Evolutionary conservation across 1,284 basidiomycete species (phyloP), one percentile per base, ranked within the genome.

Genomic region (Cryptococcus jaspeensis): DNA sequence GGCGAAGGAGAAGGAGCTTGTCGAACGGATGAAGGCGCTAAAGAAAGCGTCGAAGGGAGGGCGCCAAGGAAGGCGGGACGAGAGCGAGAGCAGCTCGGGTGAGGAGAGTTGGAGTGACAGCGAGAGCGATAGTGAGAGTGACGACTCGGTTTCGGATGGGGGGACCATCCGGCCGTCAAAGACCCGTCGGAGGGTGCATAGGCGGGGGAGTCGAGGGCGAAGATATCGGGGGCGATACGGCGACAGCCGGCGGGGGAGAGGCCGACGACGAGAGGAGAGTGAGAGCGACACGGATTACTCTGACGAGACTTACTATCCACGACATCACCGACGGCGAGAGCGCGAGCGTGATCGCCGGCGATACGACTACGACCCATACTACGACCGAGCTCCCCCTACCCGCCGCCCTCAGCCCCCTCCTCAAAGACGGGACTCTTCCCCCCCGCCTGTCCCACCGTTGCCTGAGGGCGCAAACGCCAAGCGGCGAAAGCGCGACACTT

Each of bases 271-370:
- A 69, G 25, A 71, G 18, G 72, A 73, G 15, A 72, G 72, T 20
- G 67, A 67, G 5, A 74, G 75, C 39, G 69, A 72, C 32, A 73
- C 71, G 13, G 71, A 72, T 40, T 42, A 53, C 20, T 54, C 55
- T 18, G 54, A 54, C 43, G 54, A 54, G 22, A 44, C 43, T 7
- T 50, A 53, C 25, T 43, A 39, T 39, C 48, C 47, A 6, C 25
- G 50, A 36, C 36, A 37, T 18, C 15, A 49, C 35, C 25, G 51
- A 28, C 35, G 25, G 20, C 32, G 41, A 35, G 41, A 51, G 47
- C 37, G 49, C 20, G 41, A 50, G 7, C 20, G 52, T n/a, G 22
- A 28, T 37, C 13, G 52, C 39, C 38, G 45, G 25, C 40, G 11
- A 40, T 50, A 45, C 32, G 25, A 25, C n/a, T 32, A 50, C 42